A percentile compares a stretch with the other conserved stretches of the same genome.
These are phyloP conservation scores for Xylaria intraflava DNA, from an alignment of 495 filamentous ascomycete species.

Conservation along the genomic window DNA sequence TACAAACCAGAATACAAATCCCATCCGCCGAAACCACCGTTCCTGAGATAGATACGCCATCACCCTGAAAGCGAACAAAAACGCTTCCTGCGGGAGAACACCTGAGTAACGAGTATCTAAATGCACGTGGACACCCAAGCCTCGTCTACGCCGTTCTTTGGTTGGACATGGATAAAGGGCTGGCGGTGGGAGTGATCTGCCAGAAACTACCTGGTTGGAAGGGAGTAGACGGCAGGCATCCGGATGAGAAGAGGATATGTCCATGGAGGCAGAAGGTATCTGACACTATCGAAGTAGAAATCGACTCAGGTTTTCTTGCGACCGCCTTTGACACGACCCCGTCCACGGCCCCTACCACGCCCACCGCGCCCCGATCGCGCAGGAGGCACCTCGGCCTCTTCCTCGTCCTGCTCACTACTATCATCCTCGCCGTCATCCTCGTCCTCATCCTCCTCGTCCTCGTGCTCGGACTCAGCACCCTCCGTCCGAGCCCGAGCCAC, in stretches of 20 bases:
- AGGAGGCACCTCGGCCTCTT: conserved; percentile 10
- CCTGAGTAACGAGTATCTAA: no score
- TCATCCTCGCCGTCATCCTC: conserved; percentile 20
- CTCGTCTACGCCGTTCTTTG: no score
- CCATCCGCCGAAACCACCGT: neutral
- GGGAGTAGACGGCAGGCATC: no score
- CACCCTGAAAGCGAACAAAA: no score
- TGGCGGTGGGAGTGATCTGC: no score
- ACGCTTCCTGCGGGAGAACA: no score
- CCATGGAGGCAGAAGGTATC: no score
- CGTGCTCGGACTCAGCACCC: conserved; percentile 19
- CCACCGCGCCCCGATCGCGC: conserved; percentile 15
- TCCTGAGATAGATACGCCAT: no score
- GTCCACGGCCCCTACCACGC: conserved; percentile 17
- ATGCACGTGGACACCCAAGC: no score
- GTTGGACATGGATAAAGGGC: no score
- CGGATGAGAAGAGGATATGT: no score
- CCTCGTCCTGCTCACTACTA: conserved; percentile 14
- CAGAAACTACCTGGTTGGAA: no score
- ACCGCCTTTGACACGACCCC: conserved; percentile 21
- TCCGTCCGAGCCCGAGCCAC: conserved; percentile 31
- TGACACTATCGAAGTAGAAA: neutral
- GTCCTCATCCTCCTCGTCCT: conserved; percentile 22
- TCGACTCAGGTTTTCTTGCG: conserved; percentile 20
- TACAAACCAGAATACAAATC: neutral